A percentile compares a stretch with the other conserved stretches of the same genome.
Evolutionary conservation across 2,329 filamentous ascomycete species (phyloP).

Genomic region (Mycocentrospora acerina): DNA sequence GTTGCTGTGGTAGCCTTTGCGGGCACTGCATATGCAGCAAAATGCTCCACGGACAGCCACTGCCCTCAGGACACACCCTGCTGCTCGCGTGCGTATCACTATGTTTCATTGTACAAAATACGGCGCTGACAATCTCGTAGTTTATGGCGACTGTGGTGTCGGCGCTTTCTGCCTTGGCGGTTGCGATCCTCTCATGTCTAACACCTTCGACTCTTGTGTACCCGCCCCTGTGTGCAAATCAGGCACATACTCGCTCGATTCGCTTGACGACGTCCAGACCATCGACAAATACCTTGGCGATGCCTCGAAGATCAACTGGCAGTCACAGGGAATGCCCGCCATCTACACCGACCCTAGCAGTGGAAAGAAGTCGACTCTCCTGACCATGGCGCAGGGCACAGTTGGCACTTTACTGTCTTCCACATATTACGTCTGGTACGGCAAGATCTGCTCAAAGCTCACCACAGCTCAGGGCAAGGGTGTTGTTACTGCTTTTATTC

Average conservation of each 20-base stretch:
- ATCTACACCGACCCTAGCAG: constrained; percentile 56
- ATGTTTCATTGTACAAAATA: background rate
- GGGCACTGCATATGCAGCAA: constrained; percentile 33
- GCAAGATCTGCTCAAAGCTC: constrained; percentile 81
- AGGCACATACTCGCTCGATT: constrained; percentile 71
- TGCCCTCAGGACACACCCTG: constrained; percentile 64
- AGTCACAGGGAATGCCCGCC: constrained; percentile 76
- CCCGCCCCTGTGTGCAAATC: constrained; percentile 80
- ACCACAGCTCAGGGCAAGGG: constrained; percentile 82
- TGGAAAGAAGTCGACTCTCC: constrained; percentile 55
- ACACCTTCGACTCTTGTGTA: constrained; percentile 79
- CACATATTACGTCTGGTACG: constrained; percentile 95
- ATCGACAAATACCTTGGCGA: constrained; percentile 88
- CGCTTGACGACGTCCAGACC: constrained; percentile 66
- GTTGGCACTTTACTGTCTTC: constrained; percentile 84
- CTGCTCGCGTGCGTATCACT: constrained; percentile 40
- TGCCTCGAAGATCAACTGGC: constrained; percentile 78
- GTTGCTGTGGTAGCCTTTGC: constrained; percentile 30
- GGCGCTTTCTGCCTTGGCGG: constrained; percentile 95
- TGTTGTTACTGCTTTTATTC: constrained; percentile 96
- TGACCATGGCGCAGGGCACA: constrained; percentile 86
- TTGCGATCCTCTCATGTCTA: constrained; percentile 86
- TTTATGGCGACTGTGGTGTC: constrained; percentile 89
- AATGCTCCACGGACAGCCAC: constrained; percentile 51
- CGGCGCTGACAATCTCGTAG: constrained; percentile 50